Evolutionary conservation across 176 grass and related monocot genomes (phyloP).

Genomic region (Triticum urartu): DNA sequence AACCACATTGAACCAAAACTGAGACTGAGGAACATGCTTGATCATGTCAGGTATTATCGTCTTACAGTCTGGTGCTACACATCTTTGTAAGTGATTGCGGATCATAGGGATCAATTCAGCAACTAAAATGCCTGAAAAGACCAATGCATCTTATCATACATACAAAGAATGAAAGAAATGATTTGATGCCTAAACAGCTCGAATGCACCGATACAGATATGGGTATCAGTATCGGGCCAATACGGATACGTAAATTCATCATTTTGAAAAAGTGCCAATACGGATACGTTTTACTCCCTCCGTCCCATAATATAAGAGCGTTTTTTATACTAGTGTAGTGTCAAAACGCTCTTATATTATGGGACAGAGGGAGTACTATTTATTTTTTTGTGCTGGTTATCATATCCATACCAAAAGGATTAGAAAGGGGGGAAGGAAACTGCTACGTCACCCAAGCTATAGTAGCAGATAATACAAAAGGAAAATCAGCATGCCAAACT

Average conservation of each 20-base stretch:
- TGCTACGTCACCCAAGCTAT: neutral
- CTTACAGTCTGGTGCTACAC: conserved; percentile 50
- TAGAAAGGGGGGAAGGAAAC: neutral
- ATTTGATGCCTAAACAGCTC: conserved; percentile 1
- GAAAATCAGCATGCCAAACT: neutral
- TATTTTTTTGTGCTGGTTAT: neutral
- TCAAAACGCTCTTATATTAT: too few relatives aligned
- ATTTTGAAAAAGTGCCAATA: too few relatives aligned
- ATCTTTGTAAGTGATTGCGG: conserved; percentile 59
- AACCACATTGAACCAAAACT: conserved; percentile 81
- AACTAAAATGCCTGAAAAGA: conserved; percentile 83
- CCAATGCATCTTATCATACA: conserved; percentile 33
- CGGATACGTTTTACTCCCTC: too few relatives aligned
- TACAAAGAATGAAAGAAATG: conserved; percentile 20
- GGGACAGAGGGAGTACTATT: too few relatives aligned
- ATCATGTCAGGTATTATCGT: conserved; percentile 38
- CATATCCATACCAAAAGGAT: neutral
- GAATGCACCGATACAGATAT: too few relatives aligned
- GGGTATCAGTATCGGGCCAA: too few relatives aligned
- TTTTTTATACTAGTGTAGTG: too few relatives aligned
- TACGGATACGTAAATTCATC: too few relatives aligned
- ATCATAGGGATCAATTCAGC: conserved; percentile 73
- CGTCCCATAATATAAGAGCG: too few relatives aligned
- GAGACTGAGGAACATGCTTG: conserved; percentile 51
- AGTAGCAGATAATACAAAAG: neutral